Percentiles rank a stretch among this genome's conserved stretches.
Conservation (phyloP, 441 rosid genomes). For the Aquilaria agallochum region DNA sequence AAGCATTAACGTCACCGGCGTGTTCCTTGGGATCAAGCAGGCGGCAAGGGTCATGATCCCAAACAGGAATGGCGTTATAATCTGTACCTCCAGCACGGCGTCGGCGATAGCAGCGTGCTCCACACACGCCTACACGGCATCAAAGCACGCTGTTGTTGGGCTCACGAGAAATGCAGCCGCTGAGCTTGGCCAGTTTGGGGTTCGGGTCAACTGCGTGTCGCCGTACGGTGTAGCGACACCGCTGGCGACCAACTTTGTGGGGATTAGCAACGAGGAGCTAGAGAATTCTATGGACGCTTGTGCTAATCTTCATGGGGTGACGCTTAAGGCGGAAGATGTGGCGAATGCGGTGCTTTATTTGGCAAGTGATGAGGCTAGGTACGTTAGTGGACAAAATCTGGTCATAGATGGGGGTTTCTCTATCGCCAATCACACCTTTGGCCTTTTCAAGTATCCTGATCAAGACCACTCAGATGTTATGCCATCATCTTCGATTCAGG, state of each 20-base stretch:
- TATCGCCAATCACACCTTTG: slow-evolving; percentile 9
- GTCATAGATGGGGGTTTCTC: slow-evolving; percentile 20
- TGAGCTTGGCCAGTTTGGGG: slow-evolving; percentile 16
- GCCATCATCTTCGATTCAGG: too few species aligned
- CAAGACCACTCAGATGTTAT: too few species aligned
- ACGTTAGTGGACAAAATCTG: slow-evolving; percentile 18
- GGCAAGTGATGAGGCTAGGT: slow-evolving; percentile 23
- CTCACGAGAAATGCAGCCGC: slow-evolving; percentile 14
- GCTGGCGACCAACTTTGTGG: background rate
- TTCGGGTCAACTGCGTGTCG: slow-evolving; percentile 19
- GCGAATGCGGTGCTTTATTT: slow-evolving; percentile 24
- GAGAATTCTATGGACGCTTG: background rate
- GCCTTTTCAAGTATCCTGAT: slow-evolving; percentile 10
- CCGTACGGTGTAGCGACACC: slow-evolving; percentile 18
- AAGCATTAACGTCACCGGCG: slow-evolving; percentile 28
- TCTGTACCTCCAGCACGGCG: slow-evolving; percentile 24
- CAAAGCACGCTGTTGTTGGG: slow-evolving; percentile 19
- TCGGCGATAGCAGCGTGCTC: slow-evolving; percentile 1
- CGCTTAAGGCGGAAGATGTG: slow-evolving; percentile 12
- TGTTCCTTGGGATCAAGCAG: slow-evolving; percentile 39
- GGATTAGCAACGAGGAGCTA: slow-evolving; percentile 1
- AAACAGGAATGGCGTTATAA: slow-evolving; percentile 24
- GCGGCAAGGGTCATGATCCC: slow-evolving; percentile 45
- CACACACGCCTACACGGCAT: slow-evolving; percentile 6
- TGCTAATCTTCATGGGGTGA: slow-evolving; percentile 14